phyloP scores from a whole-genome alignment of 2,329 filamentous ascomycete genomes.

The Chrysosporium keratinophilum region DNA sequence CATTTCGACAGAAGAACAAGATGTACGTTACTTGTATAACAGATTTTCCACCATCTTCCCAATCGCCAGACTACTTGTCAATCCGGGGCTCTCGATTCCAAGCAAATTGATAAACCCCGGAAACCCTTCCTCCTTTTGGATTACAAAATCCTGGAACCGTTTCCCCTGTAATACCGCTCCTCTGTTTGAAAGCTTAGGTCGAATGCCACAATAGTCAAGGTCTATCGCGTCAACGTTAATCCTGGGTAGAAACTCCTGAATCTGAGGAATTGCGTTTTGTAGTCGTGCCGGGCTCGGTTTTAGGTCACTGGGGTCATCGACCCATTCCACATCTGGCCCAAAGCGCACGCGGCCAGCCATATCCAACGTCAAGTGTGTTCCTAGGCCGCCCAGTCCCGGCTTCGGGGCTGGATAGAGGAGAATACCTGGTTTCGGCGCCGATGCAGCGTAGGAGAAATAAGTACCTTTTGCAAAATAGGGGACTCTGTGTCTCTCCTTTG shows the following conservation, averaged over 20 bases:
- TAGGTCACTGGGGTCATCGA: constrained; percentile 60
- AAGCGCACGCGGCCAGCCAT: constrained; percentile 76
- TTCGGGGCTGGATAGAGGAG: constrained; percentile 82
- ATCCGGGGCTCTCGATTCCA: constrained; percentile 84
- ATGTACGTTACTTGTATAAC: constrained; percentile 13
- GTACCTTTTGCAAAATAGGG: constrained; percentile 87
- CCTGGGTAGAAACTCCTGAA: constrained; percentile 65
- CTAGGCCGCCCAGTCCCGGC: constrained; percentile 75
- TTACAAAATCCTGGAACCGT: constrained; percentile 75
- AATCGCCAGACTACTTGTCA: constrained; percentile 69
- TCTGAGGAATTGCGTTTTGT: constrained; percentile 58
- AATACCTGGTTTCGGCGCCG: constrained; percentile 54
- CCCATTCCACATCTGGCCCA: constrained; percentile 93
- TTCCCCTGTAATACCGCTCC: constrained; percentile 47
- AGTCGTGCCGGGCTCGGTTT: constrained; percentile 55
- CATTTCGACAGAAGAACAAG: no score
- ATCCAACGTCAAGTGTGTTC: constrained; percentile 89
- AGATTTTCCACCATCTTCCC: constrained; percentile 16
- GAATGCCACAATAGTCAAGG: constrained; percentile 82
- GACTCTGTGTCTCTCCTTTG: constrained; percentile 41
- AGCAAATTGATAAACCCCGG: constrained; percentile 79
- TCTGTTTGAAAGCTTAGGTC: constrained; percentile 65
- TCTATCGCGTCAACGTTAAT: constrained; percentile 56
- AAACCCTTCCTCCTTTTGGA: constrained; percentile 65
- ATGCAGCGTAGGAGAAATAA: constrained; percentile 74